Conservation (phyloP, 495 filamentous ascomycete genomes). For the Aspergillus campestris region DNA sequence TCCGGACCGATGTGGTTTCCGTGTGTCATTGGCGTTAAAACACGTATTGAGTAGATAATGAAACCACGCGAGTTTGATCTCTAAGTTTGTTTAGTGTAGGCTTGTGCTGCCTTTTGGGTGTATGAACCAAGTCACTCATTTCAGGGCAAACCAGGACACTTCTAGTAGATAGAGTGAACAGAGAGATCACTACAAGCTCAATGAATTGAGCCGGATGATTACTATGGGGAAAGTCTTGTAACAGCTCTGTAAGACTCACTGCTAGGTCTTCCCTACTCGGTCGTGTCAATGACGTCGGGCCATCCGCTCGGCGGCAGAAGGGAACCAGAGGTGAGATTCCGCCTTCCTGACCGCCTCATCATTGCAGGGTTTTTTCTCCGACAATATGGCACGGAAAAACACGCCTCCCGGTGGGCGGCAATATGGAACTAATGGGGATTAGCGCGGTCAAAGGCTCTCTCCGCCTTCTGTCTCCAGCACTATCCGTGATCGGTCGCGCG, state of each 20-base stretch:
- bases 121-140: neutral
- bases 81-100: neutral
- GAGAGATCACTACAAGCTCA: no score
- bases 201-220: no score
- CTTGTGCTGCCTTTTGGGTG: neutral
- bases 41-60: conserved; percentile 17
- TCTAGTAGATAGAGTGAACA: no score
- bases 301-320: neutral
- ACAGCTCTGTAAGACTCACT: no score
- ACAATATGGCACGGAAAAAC: conserved; percentile 9
- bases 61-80: conserved; percentile 10
- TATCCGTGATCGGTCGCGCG: conserved; percentile 40
- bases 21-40: conserved; percentile 11
- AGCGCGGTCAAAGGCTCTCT: conserved; percentile 30
- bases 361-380: no score
- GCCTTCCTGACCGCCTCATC: no score
- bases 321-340: neutral
- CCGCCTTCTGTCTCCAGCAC: conserved; percentile 28
- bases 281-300: conserved; percentile 16
- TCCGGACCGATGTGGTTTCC: conserved; percentile 8
- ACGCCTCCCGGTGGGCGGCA: conserved; percentile 2
- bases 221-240: no score
- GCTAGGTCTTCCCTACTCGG: neutral
- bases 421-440: conserved; percentile 17
- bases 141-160: no score